These are phyloP conservation scores for Aspergillus terreus DNA, from an alignment of 2,329 filamentous ascomycete species.

Conservation along the genomic window DNA sequence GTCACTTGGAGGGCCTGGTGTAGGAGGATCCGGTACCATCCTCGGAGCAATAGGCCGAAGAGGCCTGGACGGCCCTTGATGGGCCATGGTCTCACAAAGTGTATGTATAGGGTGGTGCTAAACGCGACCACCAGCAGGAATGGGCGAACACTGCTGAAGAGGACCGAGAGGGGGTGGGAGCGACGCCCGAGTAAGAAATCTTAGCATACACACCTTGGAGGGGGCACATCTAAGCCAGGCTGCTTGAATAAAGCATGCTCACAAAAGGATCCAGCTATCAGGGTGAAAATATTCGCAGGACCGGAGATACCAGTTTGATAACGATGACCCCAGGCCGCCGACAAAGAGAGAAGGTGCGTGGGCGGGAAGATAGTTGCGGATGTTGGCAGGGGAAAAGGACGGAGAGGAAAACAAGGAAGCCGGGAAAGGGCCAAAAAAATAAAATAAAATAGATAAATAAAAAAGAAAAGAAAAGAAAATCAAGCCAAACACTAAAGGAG, in stretches of 20 bases:
- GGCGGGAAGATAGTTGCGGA: background rate
- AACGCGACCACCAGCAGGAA: background rate
- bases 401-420: constrained; percentile 3
- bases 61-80: constrained; percentile 20
- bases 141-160: background rate
- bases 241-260: constrained; percentile 7
- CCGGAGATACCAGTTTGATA: background rate
- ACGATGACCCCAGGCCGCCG: background rate
- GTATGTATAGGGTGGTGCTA: constrained; percentile 1
- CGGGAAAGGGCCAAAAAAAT: constrained; percentile 5
- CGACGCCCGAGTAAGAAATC: background rate
- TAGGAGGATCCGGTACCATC: constrained; percentile 14
- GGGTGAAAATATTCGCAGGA: background rate
- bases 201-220: constrained; percentile 11
- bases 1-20: constrained; percentile 20
- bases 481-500: background rate
- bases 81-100: constrained; percentile 22
- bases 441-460: constrained; percentile 9
- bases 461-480: constrained; percentile 1
- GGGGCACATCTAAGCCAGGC: constrained; percentile 12
- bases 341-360: constrained; percentile 1
- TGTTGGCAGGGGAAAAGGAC: background rate
- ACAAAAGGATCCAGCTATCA: background rate
- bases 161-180: constrained; percentile 3
- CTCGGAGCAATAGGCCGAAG: constrained; percentile 32